These are phyloP conservation scores for Gastrodia elata DNA, from an alignment of 106 monocot species.

Conservation along the genomic window DNA sequence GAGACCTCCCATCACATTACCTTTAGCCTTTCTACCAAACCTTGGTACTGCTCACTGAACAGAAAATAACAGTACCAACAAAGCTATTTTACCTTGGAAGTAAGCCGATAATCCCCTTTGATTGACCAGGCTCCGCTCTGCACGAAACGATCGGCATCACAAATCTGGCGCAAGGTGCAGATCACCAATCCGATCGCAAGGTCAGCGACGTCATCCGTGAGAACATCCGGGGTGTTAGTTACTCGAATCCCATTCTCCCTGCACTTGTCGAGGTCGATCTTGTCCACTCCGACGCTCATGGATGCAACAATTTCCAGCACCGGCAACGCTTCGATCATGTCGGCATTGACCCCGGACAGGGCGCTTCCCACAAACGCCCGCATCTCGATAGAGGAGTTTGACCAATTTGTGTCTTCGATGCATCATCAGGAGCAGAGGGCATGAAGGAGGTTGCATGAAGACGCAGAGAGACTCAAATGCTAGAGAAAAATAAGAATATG, in stretches of 20 bases:
- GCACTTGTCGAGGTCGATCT: constrained; percentile 68
- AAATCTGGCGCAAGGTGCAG: constrained; percentile 42
- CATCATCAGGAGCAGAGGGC: too few species aligned
- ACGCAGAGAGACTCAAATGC: too few species aligned
- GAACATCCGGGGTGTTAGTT: constrained; percentile 67
- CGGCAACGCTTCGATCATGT: constrained; percentile 56
- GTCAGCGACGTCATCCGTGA: constrained; percentile 77
- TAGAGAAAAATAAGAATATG: too few species aligned
- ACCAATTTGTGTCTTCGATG: too few species aligned
- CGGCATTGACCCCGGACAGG: constrained; percentile 43
- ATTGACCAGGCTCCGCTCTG: constrained; percentile 38
- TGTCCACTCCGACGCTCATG: constrained; percentile 65
- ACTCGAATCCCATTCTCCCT: constrained; percentile 56
- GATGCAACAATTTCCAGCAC: constrained; percentile 61
- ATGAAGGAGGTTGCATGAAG: too few species aligned
- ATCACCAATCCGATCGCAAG: constrained; percentile 69
- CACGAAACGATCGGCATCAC: constrained; percentile 41
- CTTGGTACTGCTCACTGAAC: too few species aligned
- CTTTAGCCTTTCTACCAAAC: too few species aligned
- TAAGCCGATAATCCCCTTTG: constrained; percentile 34
- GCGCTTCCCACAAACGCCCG: constrained; percentile 57
- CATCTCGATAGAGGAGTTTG: constrained; percentile 34
- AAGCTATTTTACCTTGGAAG: constrained; percentile 60
- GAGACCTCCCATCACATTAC: too few species aligned
- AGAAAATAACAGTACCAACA: too few species aligned